Percentiles rank a stretch among this genome's conserved stretches.
phyloP scores from a whole-genome alignment of 352 stramenopile species.

The Pythium brassicae region DNA sequence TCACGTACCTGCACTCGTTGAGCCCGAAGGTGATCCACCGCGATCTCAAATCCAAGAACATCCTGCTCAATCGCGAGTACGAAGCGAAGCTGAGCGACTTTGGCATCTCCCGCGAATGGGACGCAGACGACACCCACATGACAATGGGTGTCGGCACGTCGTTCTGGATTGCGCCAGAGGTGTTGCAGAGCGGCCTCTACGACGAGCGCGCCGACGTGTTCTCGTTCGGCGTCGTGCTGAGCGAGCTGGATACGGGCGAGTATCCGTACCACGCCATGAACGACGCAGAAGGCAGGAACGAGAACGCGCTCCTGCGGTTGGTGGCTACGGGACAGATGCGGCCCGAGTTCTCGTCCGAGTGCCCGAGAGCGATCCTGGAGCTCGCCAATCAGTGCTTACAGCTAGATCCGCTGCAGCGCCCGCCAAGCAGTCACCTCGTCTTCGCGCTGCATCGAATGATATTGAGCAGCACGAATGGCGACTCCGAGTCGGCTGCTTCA shows the following conservation, averaged over 20 bases:
- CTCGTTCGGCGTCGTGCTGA: constrained; percentile 47
- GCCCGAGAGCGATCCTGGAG: constrained; percentile 36
- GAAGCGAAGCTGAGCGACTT: constrained; percentile 18
- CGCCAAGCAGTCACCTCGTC: constrained; percentile 1
- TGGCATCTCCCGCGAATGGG: constrained; percentile 53
- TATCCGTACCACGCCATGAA: constrained; percentile 62
- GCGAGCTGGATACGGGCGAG: constrained; percentile 53
- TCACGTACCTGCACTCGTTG: no score
- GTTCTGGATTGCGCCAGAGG: constrained; percentile 72
- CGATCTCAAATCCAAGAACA: no score
- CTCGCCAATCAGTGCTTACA: constrained; percentile 46
- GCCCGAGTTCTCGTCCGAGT: constrained; percentile 46
- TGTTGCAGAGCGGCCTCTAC: constrained; percentile 51
- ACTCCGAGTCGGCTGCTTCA: no score
- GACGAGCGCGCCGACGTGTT: constrained; percentile 57
- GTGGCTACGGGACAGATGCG: constrained; percentile 53
- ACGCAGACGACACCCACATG: constrained; percentile 64
- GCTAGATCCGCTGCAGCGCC: constrained; percentile 51
- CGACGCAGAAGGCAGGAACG: constrained; percentile 34
- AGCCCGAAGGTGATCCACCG: no score
- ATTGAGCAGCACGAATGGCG: no score
- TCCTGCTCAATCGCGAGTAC: no score
- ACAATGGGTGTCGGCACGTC: constrained; percentile 60
- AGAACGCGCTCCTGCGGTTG: constrained; percentile 56
- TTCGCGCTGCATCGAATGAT: no score